phyloP scores from a whole-genome alignment of 1,284 basidiomycete genomes.

The Pisolithus thermaeus region DNA sequence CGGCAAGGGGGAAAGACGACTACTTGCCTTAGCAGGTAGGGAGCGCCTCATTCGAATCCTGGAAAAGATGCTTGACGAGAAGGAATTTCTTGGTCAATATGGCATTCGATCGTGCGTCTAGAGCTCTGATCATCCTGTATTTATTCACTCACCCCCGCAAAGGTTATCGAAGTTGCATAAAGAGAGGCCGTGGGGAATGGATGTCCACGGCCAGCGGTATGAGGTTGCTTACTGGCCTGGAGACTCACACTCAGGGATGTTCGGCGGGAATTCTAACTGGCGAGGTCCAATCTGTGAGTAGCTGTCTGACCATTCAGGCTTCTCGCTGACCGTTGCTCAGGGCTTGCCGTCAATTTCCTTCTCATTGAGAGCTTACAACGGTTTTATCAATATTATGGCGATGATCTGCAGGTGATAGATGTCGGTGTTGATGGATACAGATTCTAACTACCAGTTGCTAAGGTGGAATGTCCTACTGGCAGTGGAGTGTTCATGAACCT shows the following conservation, averaged over 20 bases:
- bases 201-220: constrained; percentile 88
- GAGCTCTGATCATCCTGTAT: not conserved
- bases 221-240: constrained; percentile 98
- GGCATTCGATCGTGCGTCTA: constrained; percentile 80
- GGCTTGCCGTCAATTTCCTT: constrained; percentile 94
- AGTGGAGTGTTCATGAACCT: constrained; percentile 96
- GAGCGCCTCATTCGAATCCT: constrained; percentile 85
- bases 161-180: constrained; percentile 88
- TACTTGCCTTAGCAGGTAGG: constrained; percentile 89
- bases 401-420: constrained; percentile 58
- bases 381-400: constrained; percentile 96
- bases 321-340: constrained; percentile 19
- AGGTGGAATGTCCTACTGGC: constrained; percentile 93
- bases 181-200: constrained; percentile 91
- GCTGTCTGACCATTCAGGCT: not conserved
- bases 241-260: constrained; percentile 96
- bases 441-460: not conserved
- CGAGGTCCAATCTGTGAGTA: constrained; percentile 74
- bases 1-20: constrained; percentile 81
- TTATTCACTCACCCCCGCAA: constrained; percentile 3
- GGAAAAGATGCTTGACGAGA: constrained; percentile 95
- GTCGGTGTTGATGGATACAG: not conserved
- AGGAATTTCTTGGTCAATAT: constrained; percentile 92
- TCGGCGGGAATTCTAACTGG: constrained; percentile 98
- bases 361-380: constrained; percentile 91